Base-by-base conservation (phyloP, 2,329 filamentous ascomycete genomes). In the Trichoderma asperellum region DNA sequence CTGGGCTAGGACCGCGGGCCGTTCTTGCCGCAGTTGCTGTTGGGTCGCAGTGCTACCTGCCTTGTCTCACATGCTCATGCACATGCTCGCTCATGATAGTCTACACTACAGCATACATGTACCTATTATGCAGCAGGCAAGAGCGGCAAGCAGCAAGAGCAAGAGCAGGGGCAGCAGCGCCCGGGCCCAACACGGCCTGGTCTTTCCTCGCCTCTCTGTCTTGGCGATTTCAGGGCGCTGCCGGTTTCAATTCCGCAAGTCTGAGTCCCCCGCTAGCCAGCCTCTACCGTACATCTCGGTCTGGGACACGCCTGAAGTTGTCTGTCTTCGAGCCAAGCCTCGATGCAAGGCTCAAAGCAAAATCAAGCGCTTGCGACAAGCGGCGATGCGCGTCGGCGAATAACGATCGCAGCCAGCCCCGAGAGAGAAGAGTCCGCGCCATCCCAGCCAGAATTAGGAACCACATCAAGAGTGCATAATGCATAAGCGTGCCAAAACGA, bases 1-100 rank as follows among this genome's bases (percentile, higher is more conserved):
- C 64, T 67, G 64, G 64, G 49, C 55, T 67, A 67, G 55, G 40
- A 58, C 40, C 27, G 56, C 64, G 64, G 64, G 40, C 64, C 64
- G 64, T 57, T 58, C 29, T 67, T 59, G 64, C 64, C 64, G 53
- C 40, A 37, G 40, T 29, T 67, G 64, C 8, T 59, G 61, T 56
- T 35, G 47, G 47, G 49, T 34, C 27, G 61, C 40, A 34, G 61
- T 52, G 53, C 7, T 47, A 21, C 34, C 7, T 43, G 40, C 21
- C 35, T 35, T 67, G 64, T 67, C 64, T 67, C 37, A 52, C 64
- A n/a, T 49, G 21, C 40, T n/a, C 40, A 43, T 49, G 21, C 40
- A 43, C 40, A 43, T 43, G 40, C 40, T n/a, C 18, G 18, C 40
- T 8, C 18, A 43, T 43, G 40, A 43, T 40, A 7, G 37, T 14